Base-by-base conservation (phyloP, 768 basidiomycete species). In the Lactarius akahatsu region DNA sequence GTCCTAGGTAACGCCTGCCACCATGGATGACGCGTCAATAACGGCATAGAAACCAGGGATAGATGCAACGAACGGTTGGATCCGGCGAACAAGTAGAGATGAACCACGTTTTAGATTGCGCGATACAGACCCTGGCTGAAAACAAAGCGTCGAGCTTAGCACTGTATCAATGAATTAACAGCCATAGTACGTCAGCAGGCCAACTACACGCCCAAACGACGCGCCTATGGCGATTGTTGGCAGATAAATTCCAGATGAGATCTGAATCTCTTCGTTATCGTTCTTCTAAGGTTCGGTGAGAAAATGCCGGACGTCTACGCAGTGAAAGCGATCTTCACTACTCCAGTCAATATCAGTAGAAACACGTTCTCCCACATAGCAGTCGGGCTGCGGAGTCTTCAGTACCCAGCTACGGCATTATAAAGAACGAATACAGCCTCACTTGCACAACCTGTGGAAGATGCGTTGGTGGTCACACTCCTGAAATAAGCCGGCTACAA, bases 11-110 rank as follows among this genome's bases (percentile, higher is more conserved):
- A 91, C 89, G 11, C 89, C 89, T 23, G 85, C 88, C 7, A 91
- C 76, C 87, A 90, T 87, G 1, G 87, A 87, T 50, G 89, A 85
- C 32, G 89, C 89, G 4, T 89, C 89, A 34, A 91, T 86, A 23
- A 91, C 87, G 28, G 89, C 86, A 72, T 91, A 91, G 73, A 90
- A 90, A 34, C 87, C 89, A n/a, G 9, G 89, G 89, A 15, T 85
- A 89, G 45, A 91, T 82, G 72, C 89, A 91, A 57, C 82, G 80
- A 36, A 85, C 81, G n/a, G 86, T 83, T 0, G 85, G 85, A 71
- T 91, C 89, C 1, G 89, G 87, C 28, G 89, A 87, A 73, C 89
- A 91, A 0, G 87, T 83, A 28, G 83, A 77, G 74, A 91, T 90
- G 47, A 89, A 80, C 87, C 87, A 89, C 0, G 87, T 11, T 76